Conservation (phyloP, 2,329 filamentous ascomycete genomes). For the Epichloe gansuensis region DNA sequence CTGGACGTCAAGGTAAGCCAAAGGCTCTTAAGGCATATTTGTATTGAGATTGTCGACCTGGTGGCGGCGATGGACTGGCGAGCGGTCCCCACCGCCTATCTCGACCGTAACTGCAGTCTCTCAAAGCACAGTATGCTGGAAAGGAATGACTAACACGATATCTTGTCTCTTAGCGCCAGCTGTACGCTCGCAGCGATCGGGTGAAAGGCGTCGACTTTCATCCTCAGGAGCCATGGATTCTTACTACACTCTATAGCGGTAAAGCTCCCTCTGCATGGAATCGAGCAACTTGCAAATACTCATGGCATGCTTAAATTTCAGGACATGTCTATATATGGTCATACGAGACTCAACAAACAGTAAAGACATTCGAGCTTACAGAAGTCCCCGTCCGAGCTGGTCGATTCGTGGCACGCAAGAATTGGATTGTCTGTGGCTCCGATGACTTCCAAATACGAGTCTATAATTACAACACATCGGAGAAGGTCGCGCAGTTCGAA, state of each 20-base stretch:
- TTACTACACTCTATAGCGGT: slow-evolving; percentile 95
- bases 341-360: slow-evolving; percentile 89
- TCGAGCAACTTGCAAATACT: neutral
- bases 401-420: slow-evolving; percentile 94
- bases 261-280: slow-evolving; percentile 11
- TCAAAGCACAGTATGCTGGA: neutral
- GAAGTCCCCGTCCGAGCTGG: slow-evolving; percentile 96
- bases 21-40: neutral
- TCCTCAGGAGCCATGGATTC: slow-evolving; percentile 89
- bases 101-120: neutral
- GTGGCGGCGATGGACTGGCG: neutral
- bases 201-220: slow-evolving; percentile 98
- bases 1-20: slow-evolving; percentile 30
- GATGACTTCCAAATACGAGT: slow-evolving; percentile 81
- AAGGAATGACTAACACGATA: neutral
- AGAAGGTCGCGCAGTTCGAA: slow-evolving; percentile 96
- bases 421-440: slow-evolving; percentile 96
- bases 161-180: slow-evolving; percentile 25
- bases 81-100: slow-evolving; percentile 7
- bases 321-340: slow-evolving; percentile 99
- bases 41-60: neutral
- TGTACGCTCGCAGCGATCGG: slow-evolving; percentile 73
- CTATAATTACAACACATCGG: slow-evolving; percentile 98
- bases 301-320: slow-evolving; percentile 20
- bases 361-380: slow-evolving; percentile 98